Percentiles rank a stretch among this genome's conserved stretches.
These are phyloP conservation scores for Calocera cornea DNA, from an alignment of 768 basidiomycete genomes.

Conservation along the genomic window DNA sequence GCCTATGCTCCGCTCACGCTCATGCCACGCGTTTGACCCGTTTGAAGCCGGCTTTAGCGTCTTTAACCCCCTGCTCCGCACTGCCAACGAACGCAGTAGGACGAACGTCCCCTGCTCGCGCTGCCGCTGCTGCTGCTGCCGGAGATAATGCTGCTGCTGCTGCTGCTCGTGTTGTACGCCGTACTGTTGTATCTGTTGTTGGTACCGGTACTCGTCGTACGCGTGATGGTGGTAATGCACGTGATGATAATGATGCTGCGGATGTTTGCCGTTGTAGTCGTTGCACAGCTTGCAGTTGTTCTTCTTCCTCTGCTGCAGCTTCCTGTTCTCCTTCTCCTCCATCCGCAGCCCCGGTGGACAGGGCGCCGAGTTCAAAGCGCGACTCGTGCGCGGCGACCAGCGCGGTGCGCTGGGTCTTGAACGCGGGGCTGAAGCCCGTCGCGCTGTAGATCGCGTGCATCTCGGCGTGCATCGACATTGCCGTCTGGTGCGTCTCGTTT, in stretches of 20 bases:
- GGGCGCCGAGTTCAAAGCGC: constrained; percentile 15
- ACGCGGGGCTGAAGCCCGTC: constrained; percentile 35
- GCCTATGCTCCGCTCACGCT: neutral
- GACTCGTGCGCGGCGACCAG: neutral
- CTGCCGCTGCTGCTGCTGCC: neutral
- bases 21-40: neutral
- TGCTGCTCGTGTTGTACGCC: neutral
- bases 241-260: neutral
- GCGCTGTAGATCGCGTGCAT: constrained; percentile 46
- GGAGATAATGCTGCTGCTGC: neutral
- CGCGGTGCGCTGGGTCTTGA: constrained; percentile 32
- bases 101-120: neutral
- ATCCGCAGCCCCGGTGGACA: constrained; percentile 16
- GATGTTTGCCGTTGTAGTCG: neutral
- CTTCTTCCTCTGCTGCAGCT: neutral
- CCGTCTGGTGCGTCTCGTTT: constrained; percentile 26
- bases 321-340: constrained; percentile 10
- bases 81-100: neutral
- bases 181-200: constrained; percentile 5
- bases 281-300: neutral
- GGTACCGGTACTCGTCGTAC: constrained; percentile 9
- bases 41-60: neutral
- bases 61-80: neutral
- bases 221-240: neutral
- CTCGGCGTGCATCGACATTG: constrained; percentile 40